These are phyloP conservation scores for Psidium friedrichsthalianum DNA, from an alignment of 345 rosid species.

Conservation along the genomic window DNA sequence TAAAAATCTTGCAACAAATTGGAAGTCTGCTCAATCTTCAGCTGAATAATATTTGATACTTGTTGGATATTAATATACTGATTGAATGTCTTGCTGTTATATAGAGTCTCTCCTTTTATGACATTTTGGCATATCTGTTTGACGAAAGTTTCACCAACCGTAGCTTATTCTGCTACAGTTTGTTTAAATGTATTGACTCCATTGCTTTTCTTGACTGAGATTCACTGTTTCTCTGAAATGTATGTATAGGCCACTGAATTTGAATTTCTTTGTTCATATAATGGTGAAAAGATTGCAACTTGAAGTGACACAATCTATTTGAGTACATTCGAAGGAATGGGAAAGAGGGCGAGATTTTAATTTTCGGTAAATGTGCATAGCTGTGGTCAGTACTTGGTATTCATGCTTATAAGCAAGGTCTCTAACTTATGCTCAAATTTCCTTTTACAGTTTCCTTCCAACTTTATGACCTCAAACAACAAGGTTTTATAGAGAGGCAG, in stretches of 20 bases:
- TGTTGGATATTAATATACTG: neutral
- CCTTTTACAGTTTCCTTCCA: conserved; percentile 76
- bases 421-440: neutral
- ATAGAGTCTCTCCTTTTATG: neutral
- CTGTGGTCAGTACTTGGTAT: neutral
- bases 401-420: neutral
- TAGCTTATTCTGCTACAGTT: too few species aligned
- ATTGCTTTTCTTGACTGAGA: neutral
- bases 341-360: neutral
- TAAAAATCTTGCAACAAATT: neutral
- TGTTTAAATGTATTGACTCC: neutral
- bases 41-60: neutral
- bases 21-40: neutral
- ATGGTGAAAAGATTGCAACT: neutral
- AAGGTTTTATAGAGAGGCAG: conserved; percentile 98
- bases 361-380: neutral
- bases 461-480: conserved; percentile 94
- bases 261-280: neutral
- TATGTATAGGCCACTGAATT: neutral
- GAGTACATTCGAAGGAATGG: neutral
- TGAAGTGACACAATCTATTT: neutral
- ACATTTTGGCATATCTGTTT: neutral
- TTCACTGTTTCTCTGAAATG: neutral
- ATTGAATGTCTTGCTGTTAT: neutral
- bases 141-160: neutral